Evolutionary conservation across 192 early-diverging fungal genomes (phyloP).

Genomic region (Umbelopsis sp.): DNA sequence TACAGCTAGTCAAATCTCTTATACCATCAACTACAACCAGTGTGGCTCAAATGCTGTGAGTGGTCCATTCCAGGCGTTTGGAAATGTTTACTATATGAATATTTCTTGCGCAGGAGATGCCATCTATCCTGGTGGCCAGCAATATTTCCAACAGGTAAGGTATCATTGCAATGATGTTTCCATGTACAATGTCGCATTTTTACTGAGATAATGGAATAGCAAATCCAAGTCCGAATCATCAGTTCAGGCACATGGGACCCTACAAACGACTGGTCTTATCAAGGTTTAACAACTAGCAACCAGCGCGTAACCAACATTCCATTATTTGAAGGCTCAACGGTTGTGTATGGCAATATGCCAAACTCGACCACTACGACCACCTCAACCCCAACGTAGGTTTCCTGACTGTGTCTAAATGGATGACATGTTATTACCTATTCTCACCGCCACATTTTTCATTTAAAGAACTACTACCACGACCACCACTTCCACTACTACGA

Average conservation of each 20-base stretch:
- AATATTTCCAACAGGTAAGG: not conserved
- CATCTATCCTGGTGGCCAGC: not conserved
- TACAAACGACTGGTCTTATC: constrained; percentile 2
- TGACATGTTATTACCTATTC: not conserved
- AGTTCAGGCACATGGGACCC: constrained; percentile 10
- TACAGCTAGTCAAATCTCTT: not conserved
- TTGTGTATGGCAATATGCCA: not conserved
- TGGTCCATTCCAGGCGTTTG: not conserved
- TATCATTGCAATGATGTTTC: not conserved
- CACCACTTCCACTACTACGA: not conserved
- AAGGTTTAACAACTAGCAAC: constrained; percentile 5
- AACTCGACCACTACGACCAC: not conserved
- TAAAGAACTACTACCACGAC: not conserved
- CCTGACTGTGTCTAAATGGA: not conserved
- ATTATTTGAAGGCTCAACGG: not conserved
- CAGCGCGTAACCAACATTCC: not conserved
- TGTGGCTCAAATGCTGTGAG: not conserved
- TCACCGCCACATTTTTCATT: not conserved
- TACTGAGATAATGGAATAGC: not conserved
- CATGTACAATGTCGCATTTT: no score
- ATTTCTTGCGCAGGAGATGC: not conserved
- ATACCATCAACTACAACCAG: not conserved
- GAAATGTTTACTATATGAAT: not conserved
- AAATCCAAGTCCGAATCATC: constrained; percentile 3
- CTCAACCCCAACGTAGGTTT: not conserved